Evolutionary conservation across 257 asterid genomes (phyloP).

Genomic region (Primulina eburnea): DNA sequence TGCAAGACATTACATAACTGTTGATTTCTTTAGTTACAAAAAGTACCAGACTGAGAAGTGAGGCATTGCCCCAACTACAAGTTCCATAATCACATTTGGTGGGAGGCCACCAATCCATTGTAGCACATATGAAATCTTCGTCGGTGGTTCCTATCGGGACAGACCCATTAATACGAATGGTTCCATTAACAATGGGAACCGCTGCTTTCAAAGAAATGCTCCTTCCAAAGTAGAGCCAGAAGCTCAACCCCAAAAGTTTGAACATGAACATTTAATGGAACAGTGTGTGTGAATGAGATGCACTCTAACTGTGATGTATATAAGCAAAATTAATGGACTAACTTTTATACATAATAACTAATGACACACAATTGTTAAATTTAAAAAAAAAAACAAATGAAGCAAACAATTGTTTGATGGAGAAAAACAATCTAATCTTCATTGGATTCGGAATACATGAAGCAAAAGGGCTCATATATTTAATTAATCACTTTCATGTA

Average conservation of each 20-base stretch:
- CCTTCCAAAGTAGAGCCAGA: slow-evolving; percentile 52
- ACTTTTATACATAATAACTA: too few relatives aligned
- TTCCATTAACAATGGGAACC: slow-evolving; percentile 38
- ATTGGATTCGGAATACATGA: too few relatives aligned
- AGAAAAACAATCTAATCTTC: too few relatives aligned
- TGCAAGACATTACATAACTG: too few relatives aligned
- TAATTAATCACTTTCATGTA: too few relatives aligned
- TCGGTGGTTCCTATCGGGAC: slow-evolving; percentile 42
- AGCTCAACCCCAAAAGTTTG: slow-evolving; percentile 38
- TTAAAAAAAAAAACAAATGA: too few relatives aligned
- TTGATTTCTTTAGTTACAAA: too few relatives aligned
- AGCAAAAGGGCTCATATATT: too few relatives aligned
- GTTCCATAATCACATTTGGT: slow-evolving; percentile 61
- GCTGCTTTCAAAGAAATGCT: slow-evolving; percentile 28
- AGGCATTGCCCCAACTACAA: slow-evolving; percentile 59
- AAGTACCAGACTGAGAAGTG: slow-evolving; percentile 74
- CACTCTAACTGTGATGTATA: too few relatives aligned
- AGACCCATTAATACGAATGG: slow-evolving; percentile 49
- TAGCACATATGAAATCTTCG: slow-evolving; percentile 56
- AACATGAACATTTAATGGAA: slow-evolving; percentile 39
- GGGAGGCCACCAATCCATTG: slow-evolving; percentile 68
- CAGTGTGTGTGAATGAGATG: slow-evolving; percentile 26
- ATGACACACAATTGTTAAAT: too few relatives aligned
- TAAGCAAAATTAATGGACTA: too few relatives aligned
- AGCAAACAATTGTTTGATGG: too few relatives aligned